Percentiles rank a stretch among this genome's conserved stretches.
Conservation (phyloP, 1,139 yeast genomes). For the Candida labiduridarum region DNA sequence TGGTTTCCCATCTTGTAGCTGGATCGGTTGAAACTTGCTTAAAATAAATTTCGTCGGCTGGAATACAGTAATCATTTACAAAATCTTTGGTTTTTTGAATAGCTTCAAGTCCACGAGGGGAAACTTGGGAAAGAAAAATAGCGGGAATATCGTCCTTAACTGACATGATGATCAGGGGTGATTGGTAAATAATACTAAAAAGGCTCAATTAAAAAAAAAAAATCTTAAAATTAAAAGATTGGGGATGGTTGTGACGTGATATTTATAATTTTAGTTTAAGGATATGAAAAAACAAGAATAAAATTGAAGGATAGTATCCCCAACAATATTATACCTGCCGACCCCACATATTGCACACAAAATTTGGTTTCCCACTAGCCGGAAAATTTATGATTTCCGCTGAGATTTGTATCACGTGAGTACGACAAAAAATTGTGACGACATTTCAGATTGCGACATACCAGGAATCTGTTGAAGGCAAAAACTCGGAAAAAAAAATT, state of each 20-base stretch:
- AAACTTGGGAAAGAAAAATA: conserved; percentile 43
- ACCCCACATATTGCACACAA: neutral
- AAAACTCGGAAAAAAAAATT: neutral
- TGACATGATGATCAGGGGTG: conserved; percentile 21
- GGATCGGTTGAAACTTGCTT: conserved; percentile 44
- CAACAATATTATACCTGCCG: neutral
- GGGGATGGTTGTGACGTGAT: neutral
- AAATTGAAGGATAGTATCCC: neutral
- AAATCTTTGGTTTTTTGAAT: conserved; percentile 53
- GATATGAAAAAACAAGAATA: neutral
- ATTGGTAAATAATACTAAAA: neutral
- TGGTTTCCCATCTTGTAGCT: conserved; percentile 47
- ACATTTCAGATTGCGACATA: neutral
- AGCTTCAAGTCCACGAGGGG: conserved; percentile 54
- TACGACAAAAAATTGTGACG: neutral
- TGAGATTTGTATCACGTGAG: neutral
- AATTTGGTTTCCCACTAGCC: neutral
- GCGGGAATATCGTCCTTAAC: conserved; percentile 48
- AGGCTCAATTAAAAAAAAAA: neutral
- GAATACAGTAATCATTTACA: conserved; percentile 61
- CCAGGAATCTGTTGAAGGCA: neutral
- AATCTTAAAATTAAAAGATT: neutral
- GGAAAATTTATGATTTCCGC: conserved; percentile 2
- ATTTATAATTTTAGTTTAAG: conserved; percentile 1
- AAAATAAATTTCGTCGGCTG: conserved; percentile 53